Base-by-base conservation (phyloP, 2,329 filamentous ascomycete genomes). In the Endoconidiophora laricicola region DNA sequence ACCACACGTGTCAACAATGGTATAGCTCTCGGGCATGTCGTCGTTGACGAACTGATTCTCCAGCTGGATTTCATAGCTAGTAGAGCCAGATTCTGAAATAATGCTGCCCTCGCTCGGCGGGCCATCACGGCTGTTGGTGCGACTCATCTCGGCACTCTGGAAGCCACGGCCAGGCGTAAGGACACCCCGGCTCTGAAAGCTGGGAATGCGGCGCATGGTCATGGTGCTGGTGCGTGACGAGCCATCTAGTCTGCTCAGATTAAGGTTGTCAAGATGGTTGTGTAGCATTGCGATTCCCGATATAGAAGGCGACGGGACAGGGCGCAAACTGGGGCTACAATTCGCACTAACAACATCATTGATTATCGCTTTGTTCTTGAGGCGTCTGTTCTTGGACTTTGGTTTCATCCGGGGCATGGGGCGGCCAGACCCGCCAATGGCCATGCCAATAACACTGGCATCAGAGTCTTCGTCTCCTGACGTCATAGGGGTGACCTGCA, bases 271-370 rank as follows among this genome's bases (percentile, higher is more conserved):
- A 52, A 94, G 72, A 29, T 53, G 45, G 62, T 81, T 71, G 61
- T 86, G 86, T 59, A 95, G 69, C 58, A 81, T 83, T 59, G 85
- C 84, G 58, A 95, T 87, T 44, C 86, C 87, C 53, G 82, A 81
- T 26, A 79, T 59, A 45, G 67, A 70, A 9, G 74, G 73, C 16
- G 75, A 76, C 14, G 68, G 62, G 23, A 63, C 59, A n/a, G 64
- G 66, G 44, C 75, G 72, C 54, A 81, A 62, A 48, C 70, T 61
- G 6, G 78, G 78, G 61, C 77, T 81, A 63, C 76, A 79, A 62
- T 83, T 69, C 50, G 72, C 72, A 61, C 74, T 78, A 56, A 78
- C 71, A 14, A 78, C 69, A 61, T 78, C 74, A 59, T 75, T 65
- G 47, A 78, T 42, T 59, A 62, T 2, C 9, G 20, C 22, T 22